These are phyloP conservation scores for Lyophyllum decastes DNA, from an alignment of 768 basidiomycete species.

Conservation along the genomic window DNA sequence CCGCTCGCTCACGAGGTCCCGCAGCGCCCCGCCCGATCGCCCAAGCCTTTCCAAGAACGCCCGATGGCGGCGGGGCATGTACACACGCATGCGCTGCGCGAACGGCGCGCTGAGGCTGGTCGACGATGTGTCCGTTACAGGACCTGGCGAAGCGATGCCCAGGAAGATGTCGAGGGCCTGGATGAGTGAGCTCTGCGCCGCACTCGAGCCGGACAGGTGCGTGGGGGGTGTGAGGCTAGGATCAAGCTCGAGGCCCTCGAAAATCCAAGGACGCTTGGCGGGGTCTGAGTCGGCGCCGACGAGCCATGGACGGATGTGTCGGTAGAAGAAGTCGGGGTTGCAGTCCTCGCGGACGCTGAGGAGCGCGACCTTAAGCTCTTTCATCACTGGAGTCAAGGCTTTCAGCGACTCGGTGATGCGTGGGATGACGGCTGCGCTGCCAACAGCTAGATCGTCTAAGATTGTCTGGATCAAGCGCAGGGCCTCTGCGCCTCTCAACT, in stretches of 20 bases:
- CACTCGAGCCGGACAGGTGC: conserved; percentile 78
- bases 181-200: conserved; percentile 81
- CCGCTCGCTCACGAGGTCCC: conserved; percentile 48
- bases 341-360: conserved; percentile 69
- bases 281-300: conserved; percentile 66
- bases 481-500: conserved; percentile 84
- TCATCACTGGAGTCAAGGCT: conserved; percentile 64
- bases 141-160: conserved; percentile 47
- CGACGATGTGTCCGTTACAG: background rate
- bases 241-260: conserved; percentile 55
- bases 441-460: conserved; percentile 90
- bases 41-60: conserved; percentile 67
- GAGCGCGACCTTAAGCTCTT: conserved; percentile 66
- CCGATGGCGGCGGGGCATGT: conserved; percentile 86
- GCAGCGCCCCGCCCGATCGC: conserved; percentile 54
- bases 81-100: conserved; percentile 68
- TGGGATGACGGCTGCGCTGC: conserved; percentile 61
- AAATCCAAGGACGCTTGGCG: conserved; percentile 46
- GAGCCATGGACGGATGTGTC: conserved; percentile 82
- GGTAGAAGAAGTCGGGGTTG: conserved; percentile 76
- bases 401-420: conserved; percentile 70
- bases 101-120: conserved; percentile 4
- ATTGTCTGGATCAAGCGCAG: conserved; percentile 84
- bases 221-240: conserved; percentile 40
- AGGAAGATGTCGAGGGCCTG: conserved; percentile 78